These are phyloP conservation scores for Chlorella variabilis DNA, from an alignment of 163 green algal species.

Conservation along the genomic window DNA sequence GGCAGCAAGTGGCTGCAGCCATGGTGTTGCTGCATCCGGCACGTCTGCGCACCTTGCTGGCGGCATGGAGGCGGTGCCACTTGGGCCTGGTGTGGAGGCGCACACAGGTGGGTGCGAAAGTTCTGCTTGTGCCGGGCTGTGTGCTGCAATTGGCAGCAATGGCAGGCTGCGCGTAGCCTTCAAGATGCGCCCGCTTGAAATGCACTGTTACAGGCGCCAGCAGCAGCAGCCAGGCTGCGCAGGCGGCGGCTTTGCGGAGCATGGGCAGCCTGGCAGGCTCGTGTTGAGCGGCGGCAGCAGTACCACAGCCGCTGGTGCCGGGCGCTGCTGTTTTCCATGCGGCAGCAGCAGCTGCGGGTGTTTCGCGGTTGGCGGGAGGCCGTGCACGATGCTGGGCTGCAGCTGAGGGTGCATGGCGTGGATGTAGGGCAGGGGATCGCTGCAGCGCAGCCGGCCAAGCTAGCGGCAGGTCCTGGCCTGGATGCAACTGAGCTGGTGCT, in stretches of 20 bases:
- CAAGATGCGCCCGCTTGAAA: too few species aligned
- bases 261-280: not conserved
- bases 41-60: not conserved
- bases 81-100: not conserved
- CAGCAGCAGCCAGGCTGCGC: not conserved
- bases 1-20: not conserved
- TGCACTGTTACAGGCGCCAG: constrained; percentile 12
- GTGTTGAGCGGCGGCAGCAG: not conserved
- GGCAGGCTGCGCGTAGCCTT: too few species aligned
- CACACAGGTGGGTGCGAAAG: not conserved
- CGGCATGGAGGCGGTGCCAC: not conserved
- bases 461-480: too few species aligned
- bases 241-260: not conserved
- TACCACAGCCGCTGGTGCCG: not conserved
- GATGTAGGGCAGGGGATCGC: too few species aligned
- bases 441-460: not conserved
- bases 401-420: not conserved
- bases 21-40: not conserved
- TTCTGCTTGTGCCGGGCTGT: too few species aligned
- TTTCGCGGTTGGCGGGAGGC: not conserved
- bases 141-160: too few species aligned
- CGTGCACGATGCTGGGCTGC: not conserved
- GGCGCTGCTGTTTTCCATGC: not conserved
- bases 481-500: not conserved
- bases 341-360: not conserved